A percentile compares a stretch with the other conserved stretches of the same genome.
Evolutionary conservation across 164 flowering plant genomes (phyloP).

Genomic region (Echeveria elegans): DNA sequence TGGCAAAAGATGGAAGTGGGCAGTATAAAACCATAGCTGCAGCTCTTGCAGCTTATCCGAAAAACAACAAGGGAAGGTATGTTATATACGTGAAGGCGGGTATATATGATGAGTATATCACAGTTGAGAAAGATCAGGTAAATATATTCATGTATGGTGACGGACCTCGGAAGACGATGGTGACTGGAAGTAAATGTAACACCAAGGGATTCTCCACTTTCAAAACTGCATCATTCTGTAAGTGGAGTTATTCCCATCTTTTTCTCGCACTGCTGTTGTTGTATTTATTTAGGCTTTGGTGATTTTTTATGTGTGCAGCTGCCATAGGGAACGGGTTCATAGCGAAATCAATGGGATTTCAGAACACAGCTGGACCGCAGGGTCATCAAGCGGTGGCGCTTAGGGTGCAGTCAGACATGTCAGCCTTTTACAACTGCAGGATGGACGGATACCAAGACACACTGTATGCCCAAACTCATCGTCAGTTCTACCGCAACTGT

Average conservation of each 20-base stretch:
- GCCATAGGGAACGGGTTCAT: slow-evolving; percentile 36
- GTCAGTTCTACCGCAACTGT: slow-evolving; percentile 47
- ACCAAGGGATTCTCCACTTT: slow-evolving; percentile 24
- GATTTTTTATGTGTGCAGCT: slow-evolving; percentile 5
- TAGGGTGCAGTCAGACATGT: slow-evolving; percentile 29
- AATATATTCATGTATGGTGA: slow-evolving; percentile 61
- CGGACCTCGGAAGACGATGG: slow-evolving; percentile 45
- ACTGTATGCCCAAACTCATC: slow-evolving; percentile 34
- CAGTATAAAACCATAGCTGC: slow-evolving; percentile 37
- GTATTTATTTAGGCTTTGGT: neutral
- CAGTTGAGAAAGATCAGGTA: slow-evolving; percentile 19
- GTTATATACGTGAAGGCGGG: slow-evolving; percentile 53
- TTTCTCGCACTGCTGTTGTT: too few species aligned
- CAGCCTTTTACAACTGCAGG: slow-evolving; percentile 44
- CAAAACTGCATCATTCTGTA: slow-evolving; percentile 43
- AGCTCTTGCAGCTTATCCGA: slow-evolving; percentile 45
- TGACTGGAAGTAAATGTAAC: slow-evolving; percentile 32
- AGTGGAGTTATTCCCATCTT: slow-evolving; percentile 4
- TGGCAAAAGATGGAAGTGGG: slow-evolving; percentile 50
- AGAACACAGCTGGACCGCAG: slow-evolving; percentile 55
- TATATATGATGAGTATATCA: slow-evolving; percentile 38
- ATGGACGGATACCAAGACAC: slow-evolving; percentile 64
- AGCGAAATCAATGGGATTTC: slow-evolving; percentile 39
- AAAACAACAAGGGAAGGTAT: slow-evolving; percentile 27
- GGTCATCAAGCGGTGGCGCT: slow-evolving; percentile 64